These are phyloP conservation scores for Kodamaea jinghongensis DNA, from an alignment of 805 yeast species.

Conservation along the genomic window DNA sequence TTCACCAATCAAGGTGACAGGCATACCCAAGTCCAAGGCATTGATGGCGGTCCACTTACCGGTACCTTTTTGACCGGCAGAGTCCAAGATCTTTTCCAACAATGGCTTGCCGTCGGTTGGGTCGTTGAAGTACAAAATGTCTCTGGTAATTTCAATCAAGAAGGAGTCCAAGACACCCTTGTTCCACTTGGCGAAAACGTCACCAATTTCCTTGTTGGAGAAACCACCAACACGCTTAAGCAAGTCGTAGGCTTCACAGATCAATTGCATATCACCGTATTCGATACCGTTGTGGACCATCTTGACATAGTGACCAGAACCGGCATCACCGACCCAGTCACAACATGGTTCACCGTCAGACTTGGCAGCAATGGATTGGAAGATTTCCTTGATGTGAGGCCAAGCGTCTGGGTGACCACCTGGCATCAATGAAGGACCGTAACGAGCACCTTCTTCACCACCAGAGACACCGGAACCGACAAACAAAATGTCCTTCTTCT, in stretches of 20 bases:
- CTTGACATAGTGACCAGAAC: conserved; percentile 98
- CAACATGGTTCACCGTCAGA: conserved; percentile 99
- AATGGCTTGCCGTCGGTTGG: conserved; percentile 83
- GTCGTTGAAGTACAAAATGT: conserved; percentile 85
- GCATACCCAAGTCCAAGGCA: conserved; percentile 97
- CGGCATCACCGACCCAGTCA: conserved; percentile 99
- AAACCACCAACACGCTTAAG: conserved; percentile 92
- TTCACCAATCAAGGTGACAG: conserved; percentile 97
- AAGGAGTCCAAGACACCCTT: conserved; percentile 96
- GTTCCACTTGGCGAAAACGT: conserved; percentile 91
- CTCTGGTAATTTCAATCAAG: conserved; percentile 95
- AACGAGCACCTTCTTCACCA: conserved; percentile 99
- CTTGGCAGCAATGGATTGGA: conserved; percentile 95
- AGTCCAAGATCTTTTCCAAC: conserved; percentile 93
- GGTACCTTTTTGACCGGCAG: conserved; percentile 99
- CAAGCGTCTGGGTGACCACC: conserved; percentile 98
- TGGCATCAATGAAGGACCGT: conserved; percentile 99
- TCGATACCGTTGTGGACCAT: conserved; percentile 99
- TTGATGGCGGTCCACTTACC: conserved; percentile 99
- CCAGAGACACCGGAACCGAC: conserved; percentile 99
- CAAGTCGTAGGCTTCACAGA: conserved; percentile 95
- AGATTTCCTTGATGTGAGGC: conserved; percentile 96
- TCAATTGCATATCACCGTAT: conserved; percentile 99
- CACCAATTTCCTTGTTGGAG: conserved; percentile 87
- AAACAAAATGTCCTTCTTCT: conserved; percentile 80